Conservation (phyloP, 345 rosid genomes). For the Garcia nutans region DNA sequence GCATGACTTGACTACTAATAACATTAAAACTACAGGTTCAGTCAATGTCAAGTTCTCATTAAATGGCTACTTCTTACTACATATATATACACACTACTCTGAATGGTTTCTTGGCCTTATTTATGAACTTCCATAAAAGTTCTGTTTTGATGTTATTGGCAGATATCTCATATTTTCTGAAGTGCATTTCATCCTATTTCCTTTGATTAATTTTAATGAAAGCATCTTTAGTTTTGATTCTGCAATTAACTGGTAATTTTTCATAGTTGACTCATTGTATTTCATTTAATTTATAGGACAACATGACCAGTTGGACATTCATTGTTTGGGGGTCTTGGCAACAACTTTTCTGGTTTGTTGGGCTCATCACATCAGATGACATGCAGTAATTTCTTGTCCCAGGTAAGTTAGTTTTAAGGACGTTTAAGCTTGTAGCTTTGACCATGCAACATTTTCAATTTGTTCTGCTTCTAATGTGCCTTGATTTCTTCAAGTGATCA, state of each 20-base stretch:
- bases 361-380: conserved; percentile 34
- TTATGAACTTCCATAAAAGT: too few species aligned
- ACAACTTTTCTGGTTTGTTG: conserved; percentile 32
- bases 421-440: background rate
- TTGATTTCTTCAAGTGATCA: background rate
- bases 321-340: conserved; percentile 47
- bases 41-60: background rate
- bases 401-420: conserved; percentile 33
- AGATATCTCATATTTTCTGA: background rate
- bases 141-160: too few species aligned
- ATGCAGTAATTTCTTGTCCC: conserved; percentile 35
- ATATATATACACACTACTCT: background rate
- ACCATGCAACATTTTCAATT: background rate
- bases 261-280: too few species aligned
- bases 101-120: background rate
- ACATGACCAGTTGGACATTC: conserved; percentile 38
- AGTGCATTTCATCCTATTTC: too few species aligned
- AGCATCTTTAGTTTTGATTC: too few species aligned
- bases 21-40: too few species aligned
- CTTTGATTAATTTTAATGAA: too few species aligned
- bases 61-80: background rate
- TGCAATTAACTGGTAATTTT: too few species aligned
- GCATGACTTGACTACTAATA: background rate
- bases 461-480: background rate
- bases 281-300: background rate